Evolutionary conservation across 768 basidiomycete species (phyloP).

Genomic region (Termitomyces bulborhizus): DNA sequence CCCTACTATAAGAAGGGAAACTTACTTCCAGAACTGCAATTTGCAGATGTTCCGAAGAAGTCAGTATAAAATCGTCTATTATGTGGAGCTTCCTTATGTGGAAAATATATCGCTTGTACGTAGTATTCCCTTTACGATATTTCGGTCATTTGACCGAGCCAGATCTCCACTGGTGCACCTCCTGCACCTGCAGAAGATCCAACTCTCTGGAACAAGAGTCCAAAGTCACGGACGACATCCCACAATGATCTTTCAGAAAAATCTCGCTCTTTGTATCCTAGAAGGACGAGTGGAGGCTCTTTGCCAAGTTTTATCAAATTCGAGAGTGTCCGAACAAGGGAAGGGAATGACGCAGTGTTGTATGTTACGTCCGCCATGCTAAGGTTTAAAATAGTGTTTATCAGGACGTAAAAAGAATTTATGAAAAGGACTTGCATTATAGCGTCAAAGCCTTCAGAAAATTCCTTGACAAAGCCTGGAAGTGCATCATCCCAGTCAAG

Average conservation of each 20-base stretch:
- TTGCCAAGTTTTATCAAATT: slow-evolving; percentile 33
- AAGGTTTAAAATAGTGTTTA: slow-evolving; percentile 1
- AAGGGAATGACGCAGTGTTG: slow-evolving; percentile 80
- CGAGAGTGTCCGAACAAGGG: slow-evolving; percentile 64
- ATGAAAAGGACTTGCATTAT: slow-evolving; percentile 32
- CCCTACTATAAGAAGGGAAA: too few species aligned
- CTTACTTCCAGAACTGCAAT: too few species aligned
- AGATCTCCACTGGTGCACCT: slow-evolving; percentile 63
- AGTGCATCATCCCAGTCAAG: slow-evolving; percentile 76
- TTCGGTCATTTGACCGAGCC: slow-evolving; percentile 36
- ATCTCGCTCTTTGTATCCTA: slow-evolving; percentile 90
- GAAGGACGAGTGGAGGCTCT: slow-evolving; percentile 40
- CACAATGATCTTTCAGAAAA: slow-evolving; percentile 69
- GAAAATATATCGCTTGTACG: not conserved
- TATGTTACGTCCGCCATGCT: slow-evolving; percentile 95
- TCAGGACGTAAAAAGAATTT: not conserved
- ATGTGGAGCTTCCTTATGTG: not conserved
- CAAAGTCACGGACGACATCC: slow-evolving; percentile 47
- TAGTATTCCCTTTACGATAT: not conserved
- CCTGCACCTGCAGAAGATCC: slow-evolving; percentile 54
- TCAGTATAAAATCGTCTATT: not conserved
- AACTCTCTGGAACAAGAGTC: slow-evolving; percentile 50
- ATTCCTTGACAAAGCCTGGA: slow-evolving; percentile 34
- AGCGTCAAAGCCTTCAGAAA: slow-evolving; percentile 43
- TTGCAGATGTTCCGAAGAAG: not conserved